Evolutionary conservation across 2,329 filamentous ascomycete genomes (phyloP).

Genomic region (Phoma sp.): DNA sequence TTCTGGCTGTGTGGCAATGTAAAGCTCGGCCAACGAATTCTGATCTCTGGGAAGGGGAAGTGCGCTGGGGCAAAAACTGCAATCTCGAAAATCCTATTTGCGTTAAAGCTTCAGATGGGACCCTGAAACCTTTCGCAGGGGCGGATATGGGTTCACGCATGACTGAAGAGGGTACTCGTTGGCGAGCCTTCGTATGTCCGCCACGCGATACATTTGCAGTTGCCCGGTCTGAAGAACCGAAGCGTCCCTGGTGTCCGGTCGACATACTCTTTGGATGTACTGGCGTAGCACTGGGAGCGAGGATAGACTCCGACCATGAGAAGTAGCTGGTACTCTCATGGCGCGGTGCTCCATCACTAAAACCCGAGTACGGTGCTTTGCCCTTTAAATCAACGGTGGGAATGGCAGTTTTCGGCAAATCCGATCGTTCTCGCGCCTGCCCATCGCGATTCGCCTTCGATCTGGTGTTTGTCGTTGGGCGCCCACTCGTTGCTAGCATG

Average conservation of each 20-base stretch:
- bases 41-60: constrained; percentile 26
- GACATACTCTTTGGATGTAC: constrained; percentile 13
- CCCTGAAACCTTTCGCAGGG: constrained; percentile 18
- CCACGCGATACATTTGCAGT: constrained; percentile 2
- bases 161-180: constrained; percentile 10
- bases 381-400: constrained; percentile 45
- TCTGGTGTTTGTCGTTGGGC: neutral
- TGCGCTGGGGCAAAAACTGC: constrained; percentile 32
- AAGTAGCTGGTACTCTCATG: constrained; percentile 46
- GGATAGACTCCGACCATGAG: constrained; percentile 54
- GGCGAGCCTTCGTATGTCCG: constrained; percentile 12
- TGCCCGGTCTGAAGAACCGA: constrained; percentile 7
- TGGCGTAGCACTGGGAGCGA: constrained; percentile 25
- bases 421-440: constrained; percentile 13
- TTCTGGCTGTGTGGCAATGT: constrained; percentile 12
- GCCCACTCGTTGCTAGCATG: constrained; percentile 21
- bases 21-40: constrained; percentile 23
- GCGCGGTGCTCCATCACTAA: constrained; percentile 44
- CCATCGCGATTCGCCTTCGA: constrained; percentile 15
- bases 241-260: constrained; percentile 19
- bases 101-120: constrained; percentile 29
- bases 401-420: constrained; percentile 25
- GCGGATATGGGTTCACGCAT: constrained; percentile 15
- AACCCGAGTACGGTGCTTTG: constrained; percentile 47
- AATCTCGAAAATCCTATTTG: constrained; percentile 28